phyloP scores from a whole-genome alignment of 163 green algal species.

The Chlorella variabilis region DNA sequence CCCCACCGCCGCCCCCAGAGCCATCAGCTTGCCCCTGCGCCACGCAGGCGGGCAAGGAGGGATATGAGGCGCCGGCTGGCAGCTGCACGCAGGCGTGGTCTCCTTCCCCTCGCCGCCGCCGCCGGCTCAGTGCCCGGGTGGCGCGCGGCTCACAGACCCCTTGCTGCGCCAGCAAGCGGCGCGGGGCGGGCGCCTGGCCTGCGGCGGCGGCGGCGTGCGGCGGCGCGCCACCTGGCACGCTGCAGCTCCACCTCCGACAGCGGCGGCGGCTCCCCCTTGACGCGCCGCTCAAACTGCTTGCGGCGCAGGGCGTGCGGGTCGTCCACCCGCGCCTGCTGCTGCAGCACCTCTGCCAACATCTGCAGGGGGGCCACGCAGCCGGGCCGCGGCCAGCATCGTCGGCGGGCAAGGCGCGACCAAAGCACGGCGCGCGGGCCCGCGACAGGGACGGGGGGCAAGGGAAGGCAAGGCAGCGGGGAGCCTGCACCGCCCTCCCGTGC shows the following conservation, averaged over 20 bases:
- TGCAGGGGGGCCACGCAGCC: conserved; percentile 6
- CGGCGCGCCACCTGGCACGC: conserved; percentile 13
- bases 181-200: too few species aligned
- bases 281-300: conserved; percentile 22
- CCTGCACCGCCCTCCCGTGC: not conserved
- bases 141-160: too few species aligned
- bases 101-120: too few species aligned
- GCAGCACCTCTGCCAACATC: conserved; percentile 59
- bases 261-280: conserved; percentile 41
- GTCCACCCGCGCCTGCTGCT: conserved; percentile 55
- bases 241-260: conserved; percentile 49
- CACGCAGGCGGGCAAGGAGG: too few species aligned
- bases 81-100: too few species aligned
- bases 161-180: too few species aligned
- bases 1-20: conserved; percentile 40
- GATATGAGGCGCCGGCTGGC: too few species aligned
- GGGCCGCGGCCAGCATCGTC: not conserved
- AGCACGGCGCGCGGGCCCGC: too few species aligned
- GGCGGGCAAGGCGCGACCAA: too few species aligned
- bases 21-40: conserved; percentile 27
- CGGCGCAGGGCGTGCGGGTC: conserved; percentile 37
- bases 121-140: too few species aligned
- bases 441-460: too few species aligned
- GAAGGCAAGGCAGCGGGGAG: not conserved
- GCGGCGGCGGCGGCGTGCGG: too few species aligned